Evolutionary conservation across 148 eudicot genomes (phyloP).

Genomic region (Silene uniflora): DNA sequence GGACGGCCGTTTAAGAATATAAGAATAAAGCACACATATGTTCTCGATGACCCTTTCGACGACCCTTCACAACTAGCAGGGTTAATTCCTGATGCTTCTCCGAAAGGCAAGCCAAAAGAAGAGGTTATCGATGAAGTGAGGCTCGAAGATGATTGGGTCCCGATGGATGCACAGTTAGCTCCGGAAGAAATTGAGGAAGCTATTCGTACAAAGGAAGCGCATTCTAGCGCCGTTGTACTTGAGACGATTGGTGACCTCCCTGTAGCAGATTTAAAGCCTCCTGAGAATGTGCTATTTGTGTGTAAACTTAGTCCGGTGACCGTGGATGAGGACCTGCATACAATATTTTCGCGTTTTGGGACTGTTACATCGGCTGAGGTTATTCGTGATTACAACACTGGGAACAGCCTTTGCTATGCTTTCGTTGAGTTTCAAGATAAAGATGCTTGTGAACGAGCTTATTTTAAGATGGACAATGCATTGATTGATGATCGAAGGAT

Average conservation of each 20-base stretch:
- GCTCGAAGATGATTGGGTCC: constrained; percentile 98
- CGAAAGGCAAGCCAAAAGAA: constrained; percentile 87
- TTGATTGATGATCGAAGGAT: constrained; percentile 92
- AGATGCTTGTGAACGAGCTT: constrained; percentile 93
- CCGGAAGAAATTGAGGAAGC: constrained; percentile 78
- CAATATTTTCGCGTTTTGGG: constrained; percentile 93
- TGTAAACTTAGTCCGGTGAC: constrained; percentile 95
- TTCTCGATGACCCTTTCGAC: constrained; percentile 88
- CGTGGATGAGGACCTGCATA: constrained; percentile 92
- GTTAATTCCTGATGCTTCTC: constrained; percentile 81
- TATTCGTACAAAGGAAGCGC: constrained; percentile 78
- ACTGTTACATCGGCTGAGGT: constrained; percentile 82
- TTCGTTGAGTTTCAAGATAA: too few relatives aligned
- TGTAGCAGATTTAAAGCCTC: constrained; percentile 92
- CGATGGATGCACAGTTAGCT: constrained; percentile 84
- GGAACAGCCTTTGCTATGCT: too few relatives aligned
- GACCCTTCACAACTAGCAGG: constrained; percentile 72
- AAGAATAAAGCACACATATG: constrained; percentile 87
- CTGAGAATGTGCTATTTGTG: constrained; percentile 89
- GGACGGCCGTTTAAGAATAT: constrained; percentile 83
- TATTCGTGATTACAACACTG: too few relatives aligned
- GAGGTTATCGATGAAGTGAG: constrained; percentile 92
- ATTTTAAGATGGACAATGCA: constrained; percentile 96
- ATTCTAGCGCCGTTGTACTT: constrained; percentile 90
- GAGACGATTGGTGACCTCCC: constrained; percentile 99